Conservation (phyloP, 225 moss, liverwort and hornwort species). For the Asterella californica region DNA sequence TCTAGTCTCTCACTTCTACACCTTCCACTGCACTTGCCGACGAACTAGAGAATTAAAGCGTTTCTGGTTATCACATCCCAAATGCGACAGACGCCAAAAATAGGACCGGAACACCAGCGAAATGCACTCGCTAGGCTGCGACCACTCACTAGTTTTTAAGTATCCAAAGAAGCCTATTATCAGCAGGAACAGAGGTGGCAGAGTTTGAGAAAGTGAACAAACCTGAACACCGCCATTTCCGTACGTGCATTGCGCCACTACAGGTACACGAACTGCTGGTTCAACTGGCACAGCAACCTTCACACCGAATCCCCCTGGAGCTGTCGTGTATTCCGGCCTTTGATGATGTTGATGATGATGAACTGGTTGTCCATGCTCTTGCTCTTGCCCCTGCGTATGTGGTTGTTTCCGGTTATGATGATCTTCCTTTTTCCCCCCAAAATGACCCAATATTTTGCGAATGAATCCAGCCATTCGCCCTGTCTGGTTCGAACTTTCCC, state of each 20-base stretch:
- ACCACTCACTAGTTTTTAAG: background rate
- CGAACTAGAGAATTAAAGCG: no score
- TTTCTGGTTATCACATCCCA: background rate
- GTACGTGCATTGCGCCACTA: constrained; percentile 42
- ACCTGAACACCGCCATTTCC: constrained; percentile 53
- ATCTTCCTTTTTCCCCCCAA: constrained; percentile 39
- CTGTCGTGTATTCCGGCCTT: constrained; percentile 18
- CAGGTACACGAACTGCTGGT: constrained; percentile 29
- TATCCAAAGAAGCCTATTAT: background rate
- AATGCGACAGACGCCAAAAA: background rate
- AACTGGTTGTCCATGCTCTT: constrained; percentile 14
- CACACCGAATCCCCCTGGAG: constrained; percentile 30
- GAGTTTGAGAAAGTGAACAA: background rate
- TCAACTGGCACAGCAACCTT: constrained; percentile 36
- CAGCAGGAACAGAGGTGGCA: background rate
- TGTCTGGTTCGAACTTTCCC: constrained; percentile 9
- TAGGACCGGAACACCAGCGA: background rate
- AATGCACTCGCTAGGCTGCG: background rate
- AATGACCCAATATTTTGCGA: constrained; percentile 43
- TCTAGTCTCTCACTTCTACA: no score
- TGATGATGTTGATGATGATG: constrained; percentile 14
- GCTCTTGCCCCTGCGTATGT: constrained; percentile 9
- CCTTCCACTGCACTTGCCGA: no score
- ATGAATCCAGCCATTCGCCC: constrained; percentile 42
- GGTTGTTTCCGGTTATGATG: constrained; percentile 22